Base-by-base conservation (phyloP, 805 yeast species). In the Pichia exigua region DNA sequence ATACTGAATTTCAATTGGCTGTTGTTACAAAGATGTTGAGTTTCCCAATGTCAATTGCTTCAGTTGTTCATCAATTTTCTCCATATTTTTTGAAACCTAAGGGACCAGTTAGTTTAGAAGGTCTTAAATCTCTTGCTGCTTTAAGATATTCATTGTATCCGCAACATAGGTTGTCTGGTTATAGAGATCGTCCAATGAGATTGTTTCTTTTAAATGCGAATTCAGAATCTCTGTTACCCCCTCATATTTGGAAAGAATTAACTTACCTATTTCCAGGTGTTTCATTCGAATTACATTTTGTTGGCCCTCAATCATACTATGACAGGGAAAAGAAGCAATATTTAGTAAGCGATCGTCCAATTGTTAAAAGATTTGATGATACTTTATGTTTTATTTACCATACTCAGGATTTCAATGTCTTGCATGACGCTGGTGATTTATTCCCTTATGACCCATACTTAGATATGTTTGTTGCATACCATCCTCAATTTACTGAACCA, bases 371-470 rank as follows among this genome's bases (percentile, higher is more conserved):
- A 62, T 71, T 85, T 46, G 96, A 88, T 67, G 83, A 80, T 47
- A 81, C 83, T 48, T 67, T 94, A 61, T 74, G 86, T 27, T 76
- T 91, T 59, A 79, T 85, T 52, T 85, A 85, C 70, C 96, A 91
- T 69, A 89, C 98, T 1, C 86, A 87, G 61, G 91, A 85, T 68
- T 94, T 94, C 81, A 89, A 90, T 64, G 92, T 86, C 41, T 75
- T 86, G 55, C 96, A 94, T 69, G 90, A 90, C 61, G 83, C 88
- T 46, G 94, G 91, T 61, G 97, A 92, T 70, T 87, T 94, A 67
- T 88, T 89, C 82, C 99, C 99, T 6, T 94, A 91, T 67, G 99
- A 94, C 67, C 99, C 99, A 44, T 94, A 92, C 68, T 77, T 88
- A 65, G 99, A 94, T 66, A 81, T 82, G 27, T 94, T 94, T 70